Evolutionary conservation across 129 eudicot species (phyloP).

Genomic region (Flaveria linearis): DNA sequence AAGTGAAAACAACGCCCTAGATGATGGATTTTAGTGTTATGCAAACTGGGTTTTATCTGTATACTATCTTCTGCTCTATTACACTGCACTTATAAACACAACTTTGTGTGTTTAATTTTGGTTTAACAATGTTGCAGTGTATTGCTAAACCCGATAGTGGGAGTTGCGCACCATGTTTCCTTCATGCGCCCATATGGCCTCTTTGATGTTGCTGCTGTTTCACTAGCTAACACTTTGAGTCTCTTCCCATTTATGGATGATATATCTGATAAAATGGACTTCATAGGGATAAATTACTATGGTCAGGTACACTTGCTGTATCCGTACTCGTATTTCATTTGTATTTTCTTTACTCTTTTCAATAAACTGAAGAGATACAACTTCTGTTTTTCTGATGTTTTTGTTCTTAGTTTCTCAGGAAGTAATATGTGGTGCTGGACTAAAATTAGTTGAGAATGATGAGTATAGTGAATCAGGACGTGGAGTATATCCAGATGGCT

Average conservation of each 20-base stretch:
- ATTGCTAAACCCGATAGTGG: conserved; percentile 56
- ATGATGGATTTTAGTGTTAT: too few species aligned
- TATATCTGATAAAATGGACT: conserved; percentile 78
- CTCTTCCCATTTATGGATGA: conserved; percentile 78
- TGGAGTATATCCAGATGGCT: conserved; percentile 96
- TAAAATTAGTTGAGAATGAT: conserved; percentile 76
- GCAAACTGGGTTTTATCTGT: too few species aligned
- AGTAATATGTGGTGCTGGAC: conserved; percentile 70
- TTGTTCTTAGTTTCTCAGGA: conserved; percentile 53
- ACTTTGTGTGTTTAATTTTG: not conserved
- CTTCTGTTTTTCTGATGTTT: conserved; percentile 22
- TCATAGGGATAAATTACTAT: conserved; percentile 86
- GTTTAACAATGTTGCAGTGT: conserved; percentile 44
- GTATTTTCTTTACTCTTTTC: conserved; percentile 1
- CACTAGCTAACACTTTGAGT: conserved; percentile 75
- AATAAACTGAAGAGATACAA: conserved; percentile 5
- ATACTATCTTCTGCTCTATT: too few species aligned
- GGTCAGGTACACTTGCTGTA: conserved; percentile 63
- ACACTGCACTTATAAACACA: not conserved
- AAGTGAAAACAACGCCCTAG: too few species aligned
- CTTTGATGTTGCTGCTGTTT: conserved; percentile 81
- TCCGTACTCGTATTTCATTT: conserved; percentile 4
- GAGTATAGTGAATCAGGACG: conserved; percentile 99
- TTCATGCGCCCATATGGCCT: conserved; percentile 97
- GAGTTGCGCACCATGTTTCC: conserved; percentile 94